Percentiles rank a stretch among this genome's conserved stretches.
phyloP scores from a whole-genome alignment of 2,329 filamentous ascomycete genomes.

The Atkinsonella texensis region DNA sequence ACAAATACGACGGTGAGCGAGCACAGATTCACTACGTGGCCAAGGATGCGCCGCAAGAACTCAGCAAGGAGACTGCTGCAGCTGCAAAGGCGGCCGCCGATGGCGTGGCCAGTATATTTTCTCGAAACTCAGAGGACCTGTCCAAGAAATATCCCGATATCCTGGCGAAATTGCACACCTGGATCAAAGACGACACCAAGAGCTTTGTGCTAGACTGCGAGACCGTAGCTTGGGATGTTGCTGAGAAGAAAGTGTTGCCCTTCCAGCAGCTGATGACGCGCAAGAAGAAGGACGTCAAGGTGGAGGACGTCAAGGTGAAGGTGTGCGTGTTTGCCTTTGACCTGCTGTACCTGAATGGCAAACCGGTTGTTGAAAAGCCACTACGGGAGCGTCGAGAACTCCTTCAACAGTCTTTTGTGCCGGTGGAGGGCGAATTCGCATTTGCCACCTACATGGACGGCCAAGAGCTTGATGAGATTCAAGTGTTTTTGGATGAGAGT shows the following conservation, averaged over 20 bases:
- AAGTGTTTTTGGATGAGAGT: conserved; percentile 82
- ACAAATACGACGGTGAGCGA: conserved; percentile 96
- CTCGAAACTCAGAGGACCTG: conserved; percentile 89
- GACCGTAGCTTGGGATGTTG: conserved; percentile 92
- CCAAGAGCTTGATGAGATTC: conserved; percentile 85
- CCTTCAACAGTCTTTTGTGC: conserved; percentile 59
- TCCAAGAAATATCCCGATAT: conserved; percentile 98
- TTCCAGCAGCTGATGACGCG: conserved; percentile 98
- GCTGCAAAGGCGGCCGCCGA: conserved; percentile 54
- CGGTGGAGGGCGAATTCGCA: conserved; percentile 78
- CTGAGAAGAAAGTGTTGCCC: conserved; percentile 87
- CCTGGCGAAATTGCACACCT: conserved; percentile 71
- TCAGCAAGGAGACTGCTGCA: conserved; percentile 46
- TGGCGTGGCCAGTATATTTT: conserved; percentile 88
- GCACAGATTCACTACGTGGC: conserved; percentile 98
- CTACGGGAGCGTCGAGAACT: conserved; percentile 73
- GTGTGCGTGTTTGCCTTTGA: conserved; percentile 98
- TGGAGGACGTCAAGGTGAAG: conserved; percentile 90
- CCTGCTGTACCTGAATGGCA: conserved; percentile 82
- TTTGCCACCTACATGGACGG: conserved; percentile 83
- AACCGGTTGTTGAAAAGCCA: conserved; percentile 76
- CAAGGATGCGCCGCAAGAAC: conserved; percentile 60
- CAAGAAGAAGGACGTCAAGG: conserved; percentile 93
- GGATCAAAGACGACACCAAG: conserved; percentile 82
- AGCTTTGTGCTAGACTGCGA: conserved; percentile 99